Evolutionary conservation across 2,329 filamentous ascomycete genomes (phyloP).

Genomic region (Sphaerostilbella broomeana): DNA sequence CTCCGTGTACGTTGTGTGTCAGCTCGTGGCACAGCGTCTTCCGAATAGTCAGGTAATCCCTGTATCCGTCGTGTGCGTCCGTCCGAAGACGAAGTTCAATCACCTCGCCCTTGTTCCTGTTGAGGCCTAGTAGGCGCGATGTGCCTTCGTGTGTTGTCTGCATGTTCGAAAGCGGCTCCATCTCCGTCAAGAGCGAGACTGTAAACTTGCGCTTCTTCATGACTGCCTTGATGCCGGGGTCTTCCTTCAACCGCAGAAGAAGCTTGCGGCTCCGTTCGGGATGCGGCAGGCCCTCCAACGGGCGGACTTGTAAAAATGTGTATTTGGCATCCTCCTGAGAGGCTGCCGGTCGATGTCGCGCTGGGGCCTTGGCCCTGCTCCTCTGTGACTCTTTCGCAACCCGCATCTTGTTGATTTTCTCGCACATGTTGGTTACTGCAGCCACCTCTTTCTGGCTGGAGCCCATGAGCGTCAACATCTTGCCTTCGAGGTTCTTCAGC

Average conservation of each 20-base stretch:
- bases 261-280: constrained; percentile 65
- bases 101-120: constrained; percentile 79
- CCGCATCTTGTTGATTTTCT: constrained; percentile 43
- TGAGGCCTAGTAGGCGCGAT: constrained; percentile 76
- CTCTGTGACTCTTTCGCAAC: constrained; percentile 30
- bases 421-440: constrained; percentile 44
- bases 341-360: constrained; percentile 9
- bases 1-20: constrained; percentile 80
- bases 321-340: constrained; percentile 56
- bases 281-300: constrained; percentile 70
- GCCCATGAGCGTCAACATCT: constrained; percentile 61
- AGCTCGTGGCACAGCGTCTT: constrained; percentile 93
- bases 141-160: constrained; percentile 60
- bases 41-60: constrained; percentile 86
- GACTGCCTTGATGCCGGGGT: constrained; percentile 74
- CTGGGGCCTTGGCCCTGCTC: constrained; percentile 21
- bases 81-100: constrained; percentile 90
- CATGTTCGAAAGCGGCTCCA: constrained; percentile 84
- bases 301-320: constrained; percentile 73
- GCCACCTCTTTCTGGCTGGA: constrained; percentile 54
- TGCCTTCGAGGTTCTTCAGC: constrained; percentile 43
- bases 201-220: constrained; percentile 83
- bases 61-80: constrained; percentile 87
- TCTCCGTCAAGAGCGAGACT: constrained; percentile 84
- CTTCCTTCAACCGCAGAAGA: constrained; percentile 68